Evolutionary conservation across 2,329 filamentous ascomycete genomes (phyloP).

Genomic region (Fusarium ambrosium): DNA sequence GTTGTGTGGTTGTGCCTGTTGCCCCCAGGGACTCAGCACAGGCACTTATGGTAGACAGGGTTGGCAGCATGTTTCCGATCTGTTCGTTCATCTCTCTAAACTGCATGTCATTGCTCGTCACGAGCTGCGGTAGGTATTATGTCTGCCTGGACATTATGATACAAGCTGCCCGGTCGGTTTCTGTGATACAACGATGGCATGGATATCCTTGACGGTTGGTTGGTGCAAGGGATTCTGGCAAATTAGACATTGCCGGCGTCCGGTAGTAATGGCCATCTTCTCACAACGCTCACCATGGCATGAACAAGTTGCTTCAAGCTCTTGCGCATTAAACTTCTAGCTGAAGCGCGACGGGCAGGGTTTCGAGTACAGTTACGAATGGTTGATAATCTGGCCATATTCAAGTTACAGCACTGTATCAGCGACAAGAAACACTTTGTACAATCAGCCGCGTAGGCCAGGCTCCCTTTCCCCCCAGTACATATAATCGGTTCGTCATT

Average conservation of each 20-base stretch:
- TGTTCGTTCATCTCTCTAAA: not conserved
- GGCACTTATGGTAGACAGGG: not conserved
- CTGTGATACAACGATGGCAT: not conserved
- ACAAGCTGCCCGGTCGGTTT: not conserved
- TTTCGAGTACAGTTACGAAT: conserved; percentile 5
- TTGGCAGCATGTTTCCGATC: not conserved
- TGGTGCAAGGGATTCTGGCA: not conserved
- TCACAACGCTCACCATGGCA: not conserved
- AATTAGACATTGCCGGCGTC: not conserved
- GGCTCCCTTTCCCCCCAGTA: not conserved
- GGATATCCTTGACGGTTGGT: not conserved
- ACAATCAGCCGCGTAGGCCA: not conserved
- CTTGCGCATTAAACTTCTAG: not conserved
- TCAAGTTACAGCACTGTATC: not conserved
- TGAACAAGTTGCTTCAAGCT: not conserved
- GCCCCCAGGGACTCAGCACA: not conserved
- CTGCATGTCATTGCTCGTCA: not conserved
- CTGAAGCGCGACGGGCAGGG: not conserved
- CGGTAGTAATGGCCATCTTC: not conserved
- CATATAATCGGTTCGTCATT: not conserved
- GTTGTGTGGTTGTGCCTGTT: not conserved
- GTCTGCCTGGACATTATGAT: not conserved
- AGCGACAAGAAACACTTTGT: not conserved
- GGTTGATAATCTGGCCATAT: not conserved
- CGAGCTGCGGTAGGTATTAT: not conserved